These are phyloP conservation scores for Skeletonema tropicum DNA, from an alignment of 108 stramenopile genomes.

Conservation along the genomic window DNA sequence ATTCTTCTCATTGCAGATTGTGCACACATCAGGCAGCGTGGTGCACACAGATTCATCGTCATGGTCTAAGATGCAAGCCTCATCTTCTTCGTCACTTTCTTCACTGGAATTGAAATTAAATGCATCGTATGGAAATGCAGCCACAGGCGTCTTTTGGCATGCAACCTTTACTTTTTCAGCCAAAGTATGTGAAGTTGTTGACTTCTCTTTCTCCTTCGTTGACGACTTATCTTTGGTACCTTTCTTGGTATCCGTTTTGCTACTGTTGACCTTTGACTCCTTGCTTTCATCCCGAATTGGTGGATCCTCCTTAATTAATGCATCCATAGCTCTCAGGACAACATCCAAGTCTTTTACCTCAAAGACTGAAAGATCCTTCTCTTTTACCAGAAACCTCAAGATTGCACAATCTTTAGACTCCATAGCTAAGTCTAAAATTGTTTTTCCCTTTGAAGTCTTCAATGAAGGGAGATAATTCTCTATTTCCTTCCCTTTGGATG, in stretches of 20 bases:
- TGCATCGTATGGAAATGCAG: not conserved
- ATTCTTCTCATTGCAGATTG: constrained; percentile 60
- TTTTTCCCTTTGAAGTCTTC: constrained; percentile 72
- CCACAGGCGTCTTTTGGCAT: not conserved
- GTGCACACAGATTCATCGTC: constrained; percentile 32
- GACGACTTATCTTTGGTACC: not conserved
- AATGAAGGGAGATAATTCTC: constrained; percentile 54
- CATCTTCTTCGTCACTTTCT: constrained; percentile 25
- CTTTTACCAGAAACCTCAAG: constrained; percentile 74
- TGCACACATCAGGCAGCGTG: constrained; percentile 55
- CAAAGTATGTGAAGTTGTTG: not conserved
- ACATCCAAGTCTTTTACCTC: constrained; percentile 68
- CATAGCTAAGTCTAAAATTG: constrained; percentile 80
- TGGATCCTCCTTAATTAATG: constrained; percentile 24
- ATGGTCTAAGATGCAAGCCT: constrained; percentile 2
- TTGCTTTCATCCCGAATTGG: not conserved
- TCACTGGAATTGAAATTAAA: constrained; percentile 3
- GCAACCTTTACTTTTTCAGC: not conserved
- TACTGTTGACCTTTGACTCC: not conserved
- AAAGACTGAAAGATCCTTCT: constrained; percentile 67
- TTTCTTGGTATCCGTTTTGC: not conserved
- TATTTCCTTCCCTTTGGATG: constrained; percentile 30
- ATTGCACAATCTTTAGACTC: constrained; percentile 58
- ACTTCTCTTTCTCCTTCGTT: not conserved
- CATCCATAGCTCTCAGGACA: constrained; percentile 70